Evolutionary conservation across 495 filamentous ascomycete genomes (phyloP).

Genomic region (Neurospora sp.): DNA sequence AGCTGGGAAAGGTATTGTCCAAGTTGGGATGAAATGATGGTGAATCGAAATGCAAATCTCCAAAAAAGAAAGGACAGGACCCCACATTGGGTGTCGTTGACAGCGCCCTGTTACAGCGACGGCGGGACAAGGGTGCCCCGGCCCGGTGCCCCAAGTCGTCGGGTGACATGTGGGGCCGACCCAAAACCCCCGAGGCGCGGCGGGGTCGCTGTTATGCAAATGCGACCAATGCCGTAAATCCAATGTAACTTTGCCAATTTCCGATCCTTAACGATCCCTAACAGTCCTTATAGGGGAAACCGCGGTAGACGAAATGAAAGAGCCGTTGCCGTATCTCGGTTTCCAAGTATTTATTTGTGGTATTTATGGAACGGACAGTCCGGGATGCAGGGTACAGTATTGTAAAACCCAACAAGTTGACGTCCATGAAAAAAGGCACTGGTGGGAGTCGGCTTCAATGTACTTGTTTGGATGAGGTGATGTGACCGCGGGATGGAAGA

Average conservation of each 20-base stretch:
- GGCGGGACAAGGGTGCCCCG: background rate
- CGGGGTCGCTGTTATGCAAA: background rate
- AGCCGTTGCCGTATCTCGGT: background rate
- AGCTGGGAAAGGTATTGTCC: background rate
- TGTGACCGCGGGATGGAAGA: background rate
- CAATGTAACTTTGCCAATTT: background rate
- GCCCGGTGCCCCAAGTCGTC: background rate
- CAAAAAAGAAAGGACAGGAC: background rate
- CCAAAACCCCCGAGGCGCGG: background rate
- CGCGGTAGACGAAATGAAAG: background rate
- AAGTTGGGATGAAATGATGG: background rate
- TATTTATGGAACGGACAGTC: background rate
- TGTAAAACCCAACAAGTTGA: background rate
- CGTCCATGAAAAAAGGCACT: background rate
- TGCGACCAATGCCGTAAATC: background rate
- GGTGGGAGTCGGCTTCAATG: background rate
- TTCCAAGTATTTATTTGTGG: background rate
- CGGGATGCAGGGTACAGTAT: background rate
- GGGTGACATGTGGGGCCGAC: background rate
- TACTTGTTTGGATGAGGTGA: background rate
- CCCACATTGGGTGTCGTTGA: background rate
- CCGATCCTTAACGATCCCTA: background rate
- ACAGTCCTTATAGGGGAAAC: background rate
- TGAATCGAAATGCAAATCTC: background rate
- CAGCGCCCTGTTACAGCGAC: background rate